Evolutionary conservation across 116 monocot genomes (phyloP).

Genomic region (Posidonia oceanica): DNA sequence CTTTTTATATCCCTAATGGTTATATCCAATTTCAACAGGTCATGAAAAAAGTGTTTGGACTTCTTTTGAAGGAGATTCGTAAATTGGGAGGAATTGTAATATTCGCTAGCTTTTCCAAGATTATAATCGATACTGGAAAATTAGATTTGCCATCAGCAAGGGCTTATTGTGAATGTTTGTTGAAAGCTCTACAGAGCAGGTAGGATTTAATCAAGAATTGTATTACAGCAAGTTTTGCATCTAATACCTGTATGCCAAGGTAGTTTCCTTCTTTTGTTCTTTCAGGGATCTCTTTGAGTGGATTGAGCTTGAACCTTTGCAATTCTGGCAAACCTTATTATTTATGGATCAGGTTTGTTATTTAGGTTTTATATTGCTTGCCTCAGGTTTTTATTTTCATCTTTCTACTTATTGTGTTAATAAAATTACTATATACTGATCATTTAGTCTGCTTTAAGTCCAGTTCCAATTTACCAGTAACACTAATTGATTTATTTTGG

Average conservation of each 20-base stretch:
- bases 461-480: too few relatives aligned
- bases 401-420: neutral
- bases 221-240: neutral
- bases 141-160: constrained; percentile 54
- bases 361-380: neutral
- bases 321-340: constrained; percentile 82
- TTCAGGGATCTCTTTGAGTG: constrained; percentile 96
- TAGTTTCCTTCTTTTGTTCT: constrained; percentile 6
- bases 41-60: constrained; percentile 79
- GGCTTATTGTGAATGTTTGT: constrained; percentile 73
- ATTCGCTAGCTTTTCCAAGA: constrained; percentile 87
- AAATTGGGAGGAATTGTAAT: constrained; percentile 70
- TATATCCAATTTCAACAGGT: constrained; percentile 30
- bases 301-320: constrained; percentile 86
- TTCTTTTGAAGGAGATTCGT: constrained; percentile 58
- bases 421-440: too few relatives aligned
- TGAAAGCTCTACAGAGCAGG: constrained; percentile 79
- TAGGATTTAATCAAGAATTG: constrained; percentile 6
- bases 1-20: neutral
- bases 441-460: too few relatives aligned
- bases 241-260: neutral
- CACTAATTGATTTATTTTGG: too few relatives aligned
- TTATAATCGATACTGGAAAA: constrained; percentile 91
- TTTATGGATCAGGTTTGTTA: constrained; percentile 87
- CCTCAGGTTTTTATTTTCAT: neutral